Evolutionary conservation across 805 yeast species (phyloP), one percentile per base, ranked within the genome.

Genomic region (Hanseniaspora meyeri): DNA sequence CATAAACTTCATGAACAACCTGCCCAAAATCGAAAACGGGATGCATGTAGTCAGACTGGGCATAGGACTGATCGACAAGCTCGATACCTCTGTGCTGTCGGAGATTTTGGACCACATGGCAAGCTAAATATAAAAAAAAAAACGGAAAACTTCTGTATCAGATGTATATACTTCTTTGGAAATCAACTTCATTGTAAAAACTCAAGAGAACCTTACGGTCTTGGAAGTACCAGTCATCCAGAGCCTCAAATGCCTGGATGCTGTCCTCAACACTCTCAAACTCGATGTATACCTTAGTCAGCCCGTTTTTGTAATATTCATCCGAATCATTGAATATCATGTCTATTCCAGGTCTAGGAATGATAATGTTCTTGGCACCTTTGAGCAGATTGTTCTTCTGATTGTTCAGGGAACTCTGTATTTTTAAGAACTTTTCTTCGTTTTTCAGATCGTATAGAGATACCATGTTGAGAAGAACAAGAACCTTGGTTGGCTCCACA

Each of bases 201-300:
- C 55, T 48, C 10, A 47, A 29, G 2, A 57, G n/a, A 27, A 57
- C 32, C n/a, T 47, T 51, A 27, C 96, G 72, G 47, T 81, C 89
- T 60, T 81, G 79, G 64, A 82, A 89, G 53, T 69, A 68, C 52
- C 82, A 69, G 1, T 95, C 95, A 9, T 84, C 80, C 17, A 87
- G 62, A 10, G 73, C 76, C 10, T 68, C 58, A 68, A 80, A 70
- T 0, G 93, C 95, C 9, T 68, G 66, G 6, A 70, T 65, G 1
- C 95, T 83, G 1, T 70, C 68, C 1, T 76, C 77, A 1, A 72
- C 68, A 12, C 72, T 70, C 0, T 72, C 74, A 67, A 85, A 89
- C 66, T 83, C 80, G 24, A 86, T 79, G 66, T 75, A 88, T 0
- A 88, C 74, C 60, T 79, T 83, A 0, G 96, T 96, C 49, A 82